Conservation (phyloP, 2,329 filamentous ascomycete genomes). For the Beauveria brongniartii region DNA sequence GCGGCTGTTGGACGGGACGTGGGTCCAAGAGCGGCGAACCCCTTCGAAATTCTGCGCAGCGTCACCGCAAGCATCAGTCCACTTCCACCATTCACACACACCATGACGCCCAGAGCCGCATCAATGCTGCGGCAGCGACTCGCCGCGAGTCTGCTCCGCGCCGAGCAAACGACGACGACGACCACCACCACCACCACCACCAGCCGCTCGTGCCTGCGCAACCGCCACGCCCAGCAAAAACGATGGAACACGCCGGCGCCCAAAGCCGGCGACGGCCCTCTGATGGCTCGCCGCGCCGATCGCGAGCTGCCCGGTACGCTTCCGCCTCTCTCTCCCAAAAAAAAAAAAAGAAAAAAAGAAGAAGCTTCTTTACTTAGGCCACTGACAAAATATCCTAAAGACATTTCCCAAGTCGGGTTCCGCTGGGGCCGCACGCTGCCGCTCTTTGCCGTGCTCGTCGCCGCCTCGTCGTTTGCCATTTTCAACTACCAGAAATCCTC, state of each 20-base stretch:
- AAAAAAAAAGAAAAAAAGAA: too few species aligned
- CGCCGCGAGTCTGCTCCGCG: background rate
- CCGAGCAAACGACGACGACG: background rate
- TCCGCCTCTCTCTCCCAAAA: background rate
- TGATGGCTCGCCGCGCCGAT: conserved; percentile 58
- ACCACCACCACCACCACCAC: background rate
- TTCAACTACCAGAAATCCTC: conserved; percentile 99
- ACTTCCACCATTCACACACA: background rate
- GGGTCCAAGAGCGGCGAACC: background rate
- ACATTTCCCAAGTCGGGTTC: conserved; percentile 37
- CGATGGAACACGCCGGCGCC: conserved; percentile 47
- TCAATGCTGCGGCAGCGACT: conserved; percentile 3
- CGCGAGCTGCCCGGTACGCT: conserved; percentile 55
- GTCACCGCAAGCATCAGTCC: background rate
- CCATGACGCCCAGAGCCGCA: background rate
- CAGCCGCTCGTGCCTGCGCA: conserved; percentile 10
- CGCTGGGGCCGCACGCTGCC: conserved; percentile 69
- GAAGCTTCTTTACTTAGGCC: too few species aligned
- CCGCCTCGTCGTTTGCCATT: conserved; percentile 69
- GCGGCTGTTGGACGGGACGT: too few species aligned
- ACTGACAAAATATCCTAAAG: conserved; percentile 17
- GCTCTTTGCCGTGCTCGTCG: conserved; percentile 67
- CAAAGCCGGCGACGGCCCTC: conserved; percentile 50
- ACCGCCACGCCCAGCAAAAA: conserved; percentile 26
- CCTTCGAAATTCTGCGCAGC: background rate